phyloP scores from a whole-genome alignment of 176 grass and related monocot species.

The Chloris gayana region DNA sequence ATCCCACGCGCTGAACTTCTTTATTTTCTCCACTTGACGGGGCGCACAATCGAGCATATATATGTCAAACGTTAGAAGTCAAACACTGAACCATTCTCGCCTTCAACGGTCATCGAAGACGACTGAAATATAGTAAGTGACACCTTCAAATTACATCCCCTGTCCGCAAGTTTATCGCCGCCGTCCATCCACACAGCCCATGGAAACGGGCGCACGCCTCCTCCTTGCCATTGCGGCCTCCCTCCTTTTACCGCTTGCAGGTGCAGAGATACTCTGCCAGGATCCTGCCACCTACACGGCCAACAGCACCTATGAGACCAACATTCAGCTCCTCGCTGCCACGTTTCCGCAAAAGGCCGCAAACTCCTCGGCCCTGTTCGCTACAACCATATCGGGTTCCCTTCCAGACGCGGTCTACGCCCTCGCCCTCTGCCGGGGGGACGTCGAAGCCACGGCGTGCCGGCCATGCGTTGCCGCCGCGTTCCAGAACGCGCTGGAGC shows the following conservation, averaged over 20 bases:
- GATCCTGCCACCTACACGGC: background rate
- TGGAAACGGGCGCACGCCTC: no score
- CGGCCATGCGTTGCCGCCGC: slow-evolving; percentile 19
- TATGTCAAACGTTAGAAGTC: no score
- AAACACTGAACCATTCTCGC: no score
- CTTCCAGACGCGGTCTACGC: slow-evolving; percentile 32
- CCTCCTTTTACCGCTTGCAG: background rate
- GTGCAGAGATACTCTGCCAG: background rate
- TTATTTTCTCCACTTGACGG: no score
- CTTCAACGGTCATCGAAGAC: no score
- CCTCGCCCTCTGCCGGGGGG: slow-evolving; percentile 44
- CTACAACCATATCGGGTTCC: background rate
- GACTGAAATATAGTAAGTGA: no score
- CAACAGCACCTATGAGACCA: slow-evolving; percentile 33
- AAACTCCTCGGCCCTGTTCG: slow-evolving; percentile 27
- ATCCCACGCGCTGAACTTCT: no score
- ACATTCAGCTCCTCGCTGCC: slow-evolving; percentile 16
- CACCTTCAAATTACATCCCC: no score
- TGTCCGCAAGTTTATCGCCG: no score
- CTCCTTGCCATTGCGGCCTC: no score
- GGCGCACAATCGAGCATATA: no score
- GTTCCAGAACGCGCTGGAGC: slow-evolving; percentile 24
- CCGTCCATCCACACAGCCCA: no score
- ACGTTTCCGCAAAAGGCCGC: slow-evolving; percentile 33
- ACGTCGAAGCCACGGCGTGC: slow-evolving; percentile 28